Conservation (phyloP, 139 green algal species). For the Auxenochlorella pyrenoidosa region DNA sequence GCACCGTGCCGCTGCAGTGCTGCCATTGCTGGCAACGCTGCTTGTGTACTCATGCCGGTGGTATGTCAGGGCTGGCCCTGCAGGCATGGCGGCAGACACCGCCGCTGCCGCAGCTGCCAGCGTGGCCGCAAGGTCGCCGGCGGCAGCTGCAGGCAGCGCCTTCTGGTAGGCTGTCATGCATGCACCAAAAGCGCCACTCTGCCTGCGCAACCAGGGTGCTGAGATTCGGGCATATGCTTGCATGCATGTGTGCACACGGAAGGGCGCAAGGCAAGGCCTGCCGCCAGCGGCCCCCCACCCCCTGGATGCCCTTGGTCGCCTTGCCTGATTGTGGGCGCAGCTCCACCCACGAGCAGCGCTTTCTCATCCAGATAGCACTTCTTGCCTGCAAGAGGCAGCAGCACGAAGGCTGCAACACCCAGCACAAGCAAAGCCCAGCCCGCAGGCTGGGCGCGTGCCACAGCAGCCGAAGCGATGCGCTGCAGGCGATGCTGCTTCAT, state of each 20-base stretch:
- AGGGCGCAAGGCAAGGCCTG: background rate
- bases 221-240: background rate
- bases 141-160: background rate
- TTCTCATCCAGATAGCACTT: conserved; percentile 44
- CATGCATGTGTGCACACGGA: too few relatives aligned
- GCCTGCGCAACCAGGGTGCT: background rate
- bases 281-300: background rate
- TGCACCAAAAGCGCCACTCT: background rate
- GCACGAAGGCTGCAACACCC: conserved; percentile 4
- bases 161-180: background rate
- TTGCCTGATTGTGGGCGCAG: conserved; percentile 3
- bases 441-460: background rate
- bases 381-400: conserved; percentile 29
- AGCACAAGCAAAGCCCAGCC: conserved; percentile 14
- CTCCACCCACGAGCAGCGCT: conserved; percentile 42
- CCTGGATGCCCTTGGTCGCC: too few relatives aligned
- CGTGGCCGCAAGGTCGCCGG: background rate
- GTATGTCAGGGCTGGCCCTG: background rate
- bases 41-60: background rate
- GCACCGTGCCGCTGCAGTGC: background rate
- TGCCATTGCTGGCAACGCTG: background rate
- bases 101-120: background rate
- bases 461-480: background rate
- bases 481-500: background rate
- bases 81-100: background rate